These are phyloP conservation scores for Penicillium sp. DNA, from an alignment of 2,329 filamentous ascomycete species.

Conservation along the genomic window DNA sequence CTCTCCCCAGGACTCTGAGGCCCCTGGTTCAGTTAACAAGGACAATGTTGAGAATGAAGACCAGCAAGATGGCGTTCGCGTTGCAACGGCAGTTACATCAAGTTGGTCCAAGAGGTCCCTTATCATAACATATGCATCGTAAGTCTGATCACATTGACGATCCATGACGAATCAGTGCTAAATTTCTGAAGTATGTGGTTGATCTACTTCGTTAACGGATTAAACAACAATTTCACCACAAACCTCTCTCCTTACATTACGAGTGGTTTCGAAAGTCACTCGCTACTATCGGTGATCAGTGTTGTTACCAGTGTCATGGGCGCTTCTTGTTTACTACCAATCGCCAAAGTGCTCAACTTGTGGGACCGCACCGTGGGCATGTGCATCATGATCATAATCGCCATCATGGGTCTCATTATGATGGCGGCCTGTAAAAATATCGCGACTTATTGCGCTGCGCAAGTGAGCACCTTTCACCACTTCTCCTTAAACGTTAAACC, in stretches of 20 bases:
- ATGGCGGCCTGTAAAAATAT: constrained; percentile 65
- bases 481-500: neutral
- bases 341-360: constrained; percentile 66
- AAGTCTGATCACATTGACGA: constrained; percentile 37
- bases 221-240: constrained; percentile 42
- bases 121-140: constrained; percentile 53
- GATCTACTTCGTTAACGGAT: constrained; percentile 46
- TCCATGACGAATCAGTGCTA: constrained; percentile 19
- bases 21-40: neutral
- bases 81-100: constrained; percentile 25
- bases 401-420: constrained; percentile 59
- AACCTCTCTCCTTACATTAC: constrained; percentile 56
- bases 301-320: constrained; percentile 61
- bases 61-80: constrained; percentile 31
- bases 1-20: neutral
- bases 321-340: constrained; percentile 60
- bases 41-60: neutral
- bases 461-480: constrained; percentile 36
- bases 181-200: constrained; percentile 44
- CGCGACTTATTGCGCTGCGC: constrained; percentile 65
- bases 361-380: constrained; percentile 66
- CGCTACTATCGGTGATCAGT: constrained; percentile 57
- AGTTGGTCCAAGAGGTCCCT: constrained; percentile 47
- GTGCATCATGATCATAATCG: constrained; percentile 51
- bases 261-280: constrained; percentile 58